Evolutionary conservation across 176 grass and related monocot species (phyloP), one percentile per base, ranked within the genome.

Genomic region (Microstegium vimineum): DNA sequence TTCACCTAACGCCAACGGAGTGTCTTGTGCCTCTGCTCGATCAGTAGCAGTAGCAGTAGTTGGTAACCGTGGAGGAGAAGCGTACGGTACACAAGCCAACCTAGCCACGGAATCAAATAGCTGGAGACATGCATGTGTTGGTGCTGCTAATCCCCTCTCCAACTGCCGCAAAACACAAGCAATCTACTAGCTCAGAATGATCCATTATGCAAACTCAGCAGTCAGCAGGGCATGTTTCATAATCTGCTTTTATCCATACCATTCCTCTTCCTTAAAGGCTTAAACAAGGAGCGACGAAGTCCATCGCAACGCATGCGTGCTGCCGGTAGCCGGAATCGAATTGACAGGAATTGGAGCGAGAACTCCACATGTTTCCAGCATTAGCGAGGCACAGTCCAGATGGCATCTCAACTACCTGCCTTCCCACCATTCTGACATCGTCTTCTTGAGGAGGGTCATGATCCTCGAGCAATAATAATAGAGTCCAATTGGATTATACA

Each of bases 101-200:
- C 15, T 74, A 43, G 35, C 36, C 10, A 49, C 32, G 47, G 84
- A 82, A 86, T 86, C 79, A 86, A 74, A 86, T 73, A 86, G 84
- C 84, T 90, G 88, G 88, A 86, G 73, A 25, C 88, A 86, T 83
- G 31, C 88, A 86, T 83, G 88, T 71, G 25, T 84, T 41, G 1
- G 25, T 27, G 25, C 40, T 22, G 40, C 32, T 86, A 86, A 83
- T 69, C 47, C 18, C 18, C 38, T 86, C 47, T 32, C 66, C 69
- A 66, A 90, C 47, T 32, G 60, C 66, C 5, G 32, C 77, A 3
- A 1, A 1, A 76, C 82, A 85, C 87, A 89, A 76, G 77, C 28
- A 63, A 38, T 81, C 82, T 54, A 38, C 82, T 54, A 38, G 17
- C 61, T 85, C 82, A 66, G 42, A 36, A 81, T 64, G 77, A 77